Base-by-base conservation (phyloP, 176 grass and related monocot genomes). In the Typha latifolia region DNA sequence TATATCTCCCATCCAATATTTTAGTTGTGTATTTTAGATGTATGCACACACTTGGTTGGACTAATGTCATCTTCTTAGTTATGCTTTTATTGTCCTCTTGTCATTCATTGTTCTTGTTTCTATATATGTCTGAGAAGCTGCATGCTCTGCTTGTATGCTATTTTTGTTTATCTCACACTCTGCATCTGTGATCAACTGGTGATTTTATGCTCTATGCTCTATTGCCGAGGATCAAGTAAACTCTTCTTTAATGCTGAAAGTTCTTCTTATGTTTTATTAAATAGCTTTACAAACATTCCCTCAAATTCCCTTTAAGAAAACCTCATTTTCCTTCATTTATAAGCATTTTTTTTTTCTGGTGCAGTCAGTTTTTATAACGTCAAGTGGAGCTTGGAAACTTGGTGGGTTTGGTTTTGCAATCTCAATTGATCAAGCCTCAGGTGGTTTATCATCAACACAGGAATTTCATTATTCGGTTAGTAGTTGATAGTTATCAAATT, bases 301-400 rank as follows among this genome's bases (percentile, higher is more conserved):
- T 21, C 20, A 59, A 6, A 59, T 6, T 59, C 10, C 2, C 16
- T 59, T 21, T 4, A 59, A 21, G 20, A 59, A 59, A 19, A 59
- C 5, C 53, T 19, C 20, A 19, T 16, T 59, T 57, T 59, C 16
- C 20, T 59, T 59, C 16, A 59, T 19, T 51, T 12, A 27, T 48
- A 14, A 67, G 50, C 77, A 59, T 7, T 69, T 67, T 76, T 29
- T 13, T 4, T 69, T 67, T 76, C 32, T 69, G 70, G 73, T 81
- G 22, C 81, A 99, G 95, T 81, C 89, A 4, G 81, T 99, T 13
- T 99, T 94, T 85, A 90, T 99, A 51, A 99, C 95, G 62, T 87
- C 81, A 51, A 99, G 81, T 69, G 95, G 95, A 78, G 91, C 95
- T 73, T 99, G 95, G 95, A 99, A 99, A 72, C 90, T 99, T 81